Evolutionary conservation across 129 eudicot genomes (phyloP).

Genomic region (Flaveria sonorensis): DNA sequence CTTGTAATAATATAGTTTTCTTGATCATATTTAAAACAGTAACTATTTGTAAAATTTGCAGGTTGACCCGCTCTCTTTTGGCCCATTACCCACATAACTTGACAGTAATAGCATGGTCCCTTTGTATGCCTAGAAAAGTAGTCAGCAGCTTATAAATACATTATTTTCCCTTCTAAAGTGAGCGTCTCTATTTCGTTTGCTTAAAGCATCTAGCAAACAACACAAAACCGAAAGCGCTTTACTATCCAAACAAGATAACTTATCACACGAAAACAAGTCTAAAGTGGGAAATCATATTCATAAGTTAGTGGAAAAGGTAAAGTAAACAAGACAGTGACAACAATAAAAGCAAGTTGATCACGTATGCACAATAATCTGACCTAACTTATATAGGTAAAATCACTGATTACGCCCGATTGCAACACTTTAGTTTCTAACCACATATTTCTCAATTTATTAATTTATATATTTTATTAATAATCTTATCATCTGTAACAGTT

Average conservation of each 20-base stretch:
- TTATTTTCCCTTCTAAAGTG: slow-evolving; percentile 5
- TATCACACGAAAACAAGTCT: slow-evolving; percentile 25
- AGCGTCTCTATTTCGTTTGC: not conserved
- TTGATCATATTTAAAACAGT: not conserved
- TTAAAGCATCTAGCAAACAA: slow-evolving; percentile 13
- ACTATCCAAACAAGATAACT: slow-evolving; percentile 28
- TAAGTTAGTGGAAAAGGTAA: slow-evolving; percentile 37
- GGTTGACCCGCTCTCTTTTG: not conserved
- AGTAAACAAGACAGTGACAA: slow-evolving; percentile 28
- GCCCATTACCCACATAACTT: not conserved
- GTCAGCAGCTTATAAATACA: slow-evolving; percentile 17
- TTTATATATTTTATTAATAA: slow-evolving; percentile 18
- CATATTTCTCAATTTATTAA: not conserved
- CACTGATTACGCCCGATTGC: slow-evolving; percentile 4
- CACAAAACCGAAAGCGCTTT: slow-evolving; percentile 6
- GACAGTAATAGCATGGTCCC: slow-evolving; percentile 5
- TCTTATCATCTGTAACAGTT: slow-evolving; percentile 13
- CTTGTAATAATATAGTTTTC: not conserved
- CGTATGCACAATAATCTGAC: slow-evolving; percentile 39
- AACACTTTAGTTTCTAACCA: not conserved
- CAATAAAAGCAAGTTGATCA: slow-evolving; percentile 34
- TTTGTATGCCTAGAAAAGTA: not conserved
- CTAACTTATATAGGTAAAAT: slow-evolving; percentile 38
- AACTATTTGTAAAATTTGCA: not conserved
- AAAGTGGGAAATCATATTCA: slow-evolving; percentile 37